These are phyloP conservation scores for Rhizoctonia solani DNA, from an alignment of 1,284 basidiomycete species.

Conservation along the genomic window DNA sequence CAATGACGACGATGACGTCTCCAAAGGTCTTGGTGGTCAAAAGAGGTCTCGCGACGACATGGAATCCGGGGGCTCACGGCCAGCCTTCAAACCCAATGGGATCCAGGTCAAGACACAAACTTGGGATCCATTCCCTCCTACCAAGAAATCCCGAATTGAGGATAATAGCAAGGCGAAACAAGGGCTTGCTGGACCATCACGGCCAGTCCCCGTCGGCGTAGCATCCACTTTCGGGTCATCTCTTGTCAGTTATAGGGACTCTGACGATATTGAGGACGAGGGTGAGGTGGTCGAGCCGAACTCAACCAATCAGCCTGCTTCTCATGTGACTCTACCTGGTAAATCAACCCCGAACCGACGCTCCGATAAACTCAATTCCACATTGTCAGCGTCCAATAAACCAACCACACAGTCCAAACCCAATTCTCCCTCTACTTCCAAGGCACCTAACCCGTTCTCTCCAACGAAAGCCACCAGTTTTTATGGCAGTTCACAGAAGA, in stretches of 20 bases:
- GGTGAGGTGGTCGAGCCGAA: conserved; percentile 8
- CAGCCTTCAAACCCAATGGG: not conserved
- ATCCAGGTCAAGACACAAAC: not conserved
- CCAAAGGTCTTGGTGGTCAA: not conserved
- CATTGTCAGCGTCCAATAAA: not conserved
- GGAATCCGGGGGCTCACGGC: not conserved
- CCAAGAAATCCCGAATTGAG: conserved; percentile 18
- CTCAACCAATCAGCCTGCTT: not conserved
- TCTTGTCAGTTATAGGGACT: conserved; percentile 1
- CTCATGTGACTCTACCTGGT: not conserved
- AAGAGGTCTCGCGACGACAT: conserved; percentile 20
- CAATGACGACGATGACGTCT: not conserved
- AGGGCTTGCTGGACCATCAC: conserved; percentile 18
- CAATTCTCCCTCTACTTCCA: not conserved
- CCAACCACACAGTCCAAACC: not conserved
- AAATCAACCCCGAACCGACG: not conserved
- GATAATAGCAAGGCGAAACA: not conserved
- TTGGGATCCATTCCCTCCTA: not conserved
- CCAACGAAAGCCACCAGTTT: conserved; percentile 2
- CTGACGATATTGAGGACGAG: conserved; percentile 22
- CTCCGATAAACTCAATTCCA: not conserved
- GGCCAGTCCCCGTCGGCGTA: not conserved
- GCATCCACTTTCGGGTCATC: not conserved
- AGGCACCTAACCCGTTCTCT: not conserved
- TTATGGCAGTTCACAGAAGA: conserved; percentile 2